These are phyloP conservation scores for Saccharata proteae DNA, from an alignment of 2,329 filamentous ascomycete genomes.

Conservation along the genomic window DNA sequence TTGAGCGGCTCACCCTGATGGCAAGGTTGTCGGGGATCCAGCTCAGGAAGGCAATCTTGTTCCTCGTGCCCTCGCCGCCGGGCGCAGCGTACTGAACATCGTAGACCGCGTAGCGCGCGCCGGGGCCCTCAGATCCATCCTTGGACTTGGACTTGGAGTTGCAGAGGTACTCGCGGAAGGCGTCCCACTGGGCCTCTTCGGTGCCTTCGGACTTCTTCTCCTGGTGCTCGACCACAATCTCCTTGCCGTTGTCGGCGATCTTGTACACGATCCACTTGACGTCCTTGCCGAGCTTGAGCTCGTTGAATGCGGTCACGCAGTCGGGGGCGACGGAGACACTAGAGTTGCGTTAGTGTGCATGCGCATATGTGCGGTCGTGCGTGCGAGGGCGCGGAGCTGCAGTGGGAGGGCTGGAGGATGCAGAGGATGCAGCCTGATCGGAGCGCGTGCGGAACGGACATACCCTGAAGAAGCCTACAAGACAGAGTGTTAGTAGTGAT, in stretches of 20 bases:
- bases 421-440: conserved; percentile 9
- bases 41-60: conserved; percentile 67
- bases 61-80: conserved; percentile 58
- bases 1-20: conserved; percentile 50
- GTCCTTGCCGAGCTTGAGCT: conserved; percentile 71
- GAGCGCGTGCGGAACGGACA: conserved; percentile 15
- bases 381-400: conserved; percentile 5
- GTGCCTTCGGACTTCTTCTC: conserved; percentile 30
- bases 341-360: conserved; percentile 11
- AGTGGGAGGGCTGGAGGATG: conserved; percentile 9
- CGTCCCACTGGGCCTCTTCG: conserved; percentile 51
- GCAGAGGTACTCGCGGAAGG: conserved; percentile 65
- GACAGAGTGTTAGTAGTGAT: conserved; percentile 1
- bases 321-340: conserved; percentile 63
- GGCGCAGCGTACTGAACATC: conserved; percentile 65
- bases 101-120: conserved; percentile 73
- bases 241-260: conserved; percentile 69
- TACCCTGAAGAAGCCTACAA: conserved; percentile 32
- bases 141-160: conserved; percentile 61
- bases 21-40: conserved; percentile 74
- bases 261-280: conserved; percentile 79
- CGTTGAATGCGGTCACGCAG: conserved; percentile 60
- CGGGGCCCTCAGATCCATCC: conserved; percentile 42
- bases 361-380: neutral
- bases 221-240: conserved; percentile 69